Conservation (phyloP, 306 rosid genomes). For the Casuarina equisetifolia region DNA sequence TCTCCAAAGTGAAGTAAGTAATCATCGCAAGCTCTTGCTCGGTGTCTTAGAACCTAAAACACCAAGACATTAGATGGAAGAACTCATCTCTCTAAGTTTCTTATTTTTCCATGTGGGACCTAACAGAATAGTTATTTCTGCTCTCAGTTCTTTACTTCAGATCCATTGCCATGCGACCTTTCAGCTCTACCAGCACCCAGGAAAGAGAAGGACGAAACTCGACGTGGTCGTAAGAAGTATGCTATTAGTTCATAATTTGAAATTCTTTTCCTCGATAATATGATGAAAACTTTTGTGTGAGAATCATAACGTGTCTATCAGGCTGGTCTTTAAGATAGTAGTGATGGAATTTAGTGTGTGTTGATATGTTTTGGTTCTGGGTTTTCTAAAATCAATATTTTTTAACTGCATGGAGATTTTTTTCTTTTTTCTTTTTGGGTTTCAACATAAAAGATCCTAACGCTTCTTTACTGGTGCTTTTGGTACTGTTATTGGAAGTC, state of each 20-base stretch:
- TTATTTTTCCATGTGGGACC: no score
- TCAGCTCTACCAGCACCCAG: constrained; percentile 33
- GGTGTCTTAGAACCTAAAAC: no score
- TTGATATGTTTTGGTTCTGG: background rate
- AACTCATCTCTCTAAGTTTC: no score
- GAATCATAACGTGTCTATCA: background rate
- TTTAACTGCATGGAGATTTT: background rate
- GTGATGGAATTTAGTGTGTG: background rate
- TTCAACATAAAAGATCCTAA: background rate
- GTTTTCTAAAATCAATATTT: background rate
- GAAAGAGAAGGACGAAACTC: constrained; percentile 28
- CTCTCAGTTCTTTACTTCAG: constrained; percentile 43
- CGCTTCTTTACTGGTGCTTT: background rate
- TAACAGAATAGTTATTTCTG: constrained; percentile 4
- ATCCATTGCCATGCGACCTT: constrained; percentile 43
- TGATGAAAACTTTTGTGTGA: background rate
- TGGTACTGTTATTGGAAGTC: background rate
- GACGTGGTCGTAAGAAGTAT: constrained; percentile 33
- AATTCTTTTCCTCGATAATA: background rate
- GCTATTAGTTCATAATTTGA: background rate
- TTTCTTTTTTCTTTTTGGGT: background rate
- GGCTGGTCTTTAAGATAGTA: background rate
- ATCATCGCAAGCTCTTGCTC: background rate
- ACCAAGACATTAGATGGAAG: no score
- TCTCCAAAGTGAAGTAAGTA: constrained; percentile 42